Conservation (phyloP, 768 basidiomycete species). For the Coprinellus micaceus region DNA sequence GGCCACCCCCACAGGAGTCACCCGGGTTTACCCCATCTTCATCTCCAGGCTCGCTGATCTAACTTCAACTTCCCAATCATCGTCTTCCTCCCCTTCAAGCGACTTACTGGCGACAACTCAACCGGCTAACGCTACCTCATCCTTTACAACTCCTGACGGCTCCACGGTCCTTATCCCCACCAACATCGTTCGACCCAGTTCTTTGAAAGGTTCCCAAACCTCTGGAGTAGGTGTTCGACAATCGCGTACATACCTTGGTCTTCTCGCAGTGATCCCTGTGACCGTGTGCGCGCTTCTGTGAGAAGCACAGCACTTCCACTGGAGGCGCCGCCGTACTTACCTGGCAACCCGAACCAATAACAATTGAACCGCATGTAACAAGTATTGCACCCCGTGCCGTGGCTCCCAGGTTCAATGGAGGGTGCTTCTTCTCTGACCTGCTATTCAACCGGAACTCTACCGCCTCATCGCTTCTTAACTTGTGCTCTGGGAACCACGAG, state of each 20-base stretch:
- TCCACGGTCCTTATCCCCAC: neutral
- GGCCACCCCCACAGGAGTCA: neutral
- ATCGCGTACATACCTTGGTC: too few relatives aligned
- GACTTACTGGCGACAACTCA: too few relatives aligned
- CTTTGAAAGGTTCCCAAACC: neutral
- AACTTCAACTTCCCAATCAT: neutral
- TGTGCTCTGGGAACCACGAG: too few relatives aligned
- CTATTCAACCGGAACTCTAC: too few relatives aligned
- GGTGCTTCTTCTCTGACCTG: too few relatives aligned
- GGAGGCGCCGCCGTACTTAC: too few relatives aligned
- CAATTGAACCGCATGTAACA: too few relatives aligned
- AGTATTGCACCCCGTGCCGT: too few relatives aligned
- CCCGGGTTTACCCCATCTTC: slow-evolving; percentile 1
- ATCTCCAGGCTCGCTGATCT: slow-evolving; percentile 1
- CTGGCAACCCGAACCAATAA: too few relatives aligned
- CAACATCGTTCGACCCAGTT: neutral
- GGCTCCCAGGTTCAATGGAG: too few relatives aligned
- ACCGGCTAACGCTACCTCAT: neutral
- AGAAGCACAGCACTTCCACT: too few relatives aligned
- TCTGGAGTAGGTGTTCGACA: neutral
- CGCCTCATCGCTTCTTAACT: too few relatives aligned
- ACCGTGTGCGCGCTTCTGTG: neutral
- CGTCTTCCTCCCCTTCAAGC: neutral
- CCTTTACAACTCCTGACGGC: neutral
- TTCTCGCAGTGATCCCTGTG: neutral